Percentiles rank a stretch among this genome's conserved stretches.
phyloP scores from a whole-genome alignment of 2,329 filamentous ascomycete species.

The Dothidotthia symphoricarpi region DNA sequence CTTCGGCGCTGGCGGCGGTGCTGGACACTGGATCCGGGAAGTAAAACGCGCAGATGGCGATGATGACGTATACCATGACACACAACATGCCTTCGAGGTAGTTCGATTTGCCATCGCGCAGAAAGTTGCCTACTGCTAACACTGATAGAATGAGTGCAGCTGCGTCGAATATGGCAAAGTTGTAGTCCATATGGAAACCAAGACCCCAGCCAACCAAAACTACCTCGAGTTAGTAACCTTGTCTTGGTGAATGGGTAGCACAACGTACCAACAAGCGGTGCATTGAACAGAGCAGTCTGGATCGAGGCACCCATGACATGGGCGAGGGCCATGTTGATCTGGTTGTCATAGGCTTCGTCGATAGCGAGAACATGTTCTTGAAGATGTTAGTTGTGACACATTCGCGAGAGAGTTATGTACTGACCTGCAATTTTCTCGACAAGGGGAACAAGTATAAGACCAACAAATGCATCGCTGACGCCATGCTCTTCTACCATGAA shows the following conservation, averaged over 20 bases:
- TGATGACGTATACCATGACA: slow-evolving; percentile 66
- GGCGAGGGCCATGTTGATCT: slow-evolving; percentile 80
- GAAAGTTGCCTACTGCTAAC: slow-evolving; percentile 81
- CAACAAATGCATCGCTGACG: slow-evolving; percentile 56
- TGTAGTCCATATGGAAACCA: slow-evolving; percentile 64
- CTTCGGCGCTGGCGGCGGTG: slow-evolving; percentile 1
- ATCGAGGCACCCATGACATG: slow-evolving; percentile 85
- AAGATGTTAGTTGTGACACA: slow-evolving; percentile 3
- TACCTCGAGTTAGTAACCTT: too few species aligned
- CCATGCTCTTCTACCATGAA: slow-evolving; percentile 54
- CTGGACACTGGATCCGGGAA: slow-evolving; percentile 53
- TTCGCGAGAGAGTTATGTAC: background rate
- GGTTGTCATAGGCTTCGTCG: slow-evolving; percentile 79
- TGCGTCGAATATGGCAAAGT: slow-evolving; percentile 86
- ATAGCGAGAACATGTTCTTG: slow-evolving; percentile 76
- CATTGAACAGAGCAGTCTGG: slow-evolving; percentile 86
- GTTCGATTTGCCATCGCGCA: slow-evolving; percentile 84
- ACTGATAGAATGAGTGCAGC: slow-evolving; percentile 79
- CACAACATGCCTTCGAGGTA: slow-evolving; percentile 85
- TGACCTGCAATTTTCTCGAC: slow-evolving; percentile 74
- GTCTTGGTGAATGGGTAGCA: too few species aligned
- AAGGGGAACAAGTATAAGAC: slow-evolving; percentile 75
- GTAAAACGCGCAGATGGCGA: slow-evolving; percentile 61
- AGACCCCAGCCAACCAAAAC: slow-evolving; percentile 83
- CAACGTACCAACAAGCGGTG: slow-evolving; percentile 60